Percentiles rank a stretch among this genome's conserved stretches.
Conservation (phyloP, 2,329 filamentous ascomycete species). For the Xylariaceae sp. region DNA sequence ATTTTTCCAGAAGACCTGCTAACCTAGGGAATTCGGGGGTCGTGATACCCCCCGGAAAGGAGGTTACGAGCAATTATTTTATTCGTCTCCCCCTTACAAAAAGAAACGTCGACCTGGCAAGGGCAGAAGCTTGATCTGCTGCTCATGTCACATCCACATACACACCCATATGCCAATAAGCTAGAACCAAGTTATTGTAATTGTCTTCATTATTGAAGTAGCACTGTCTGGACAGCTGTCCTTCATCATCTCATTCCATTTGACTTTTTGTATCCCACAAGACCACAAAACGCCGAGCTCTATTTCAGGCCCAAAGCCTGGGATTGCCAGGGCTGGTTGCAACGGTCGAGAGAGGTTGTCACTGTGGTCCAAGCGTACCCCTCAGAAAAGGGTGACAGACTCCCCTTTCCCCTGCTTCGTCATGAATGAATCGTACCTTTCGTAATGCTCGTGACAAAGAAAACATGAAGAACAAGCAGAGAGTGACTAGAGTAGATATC, state of each 20-base stretch:
- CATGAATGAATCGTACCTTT: conserved; percentile 21
- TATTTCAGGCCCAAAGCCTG: conserved; percentile 24
- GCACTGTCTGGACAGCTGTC: conserved; percentile 10
- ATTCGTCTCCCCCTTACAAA: no score
- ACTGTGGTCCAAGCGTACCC: conserved; percentile 24
- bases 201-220: no score
- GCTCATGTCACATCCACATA: no score
- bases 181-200: conserved; percentile 6
- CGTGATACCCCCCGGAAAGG: no score
- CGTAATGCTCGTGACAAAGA: conserved; percentile 21
- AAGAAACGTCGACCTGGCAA: no score
- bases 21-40: no score
- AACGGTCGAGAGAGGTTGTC: conserved; percentile 25
- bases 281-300: conserved; percentile 25
- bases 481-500: conserved; percentile 3
- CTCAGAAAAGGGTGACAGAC: neutral
- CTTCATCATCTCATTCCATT: conserved; percentile 22
- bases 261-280: conserved; percentile 17
- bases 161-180: no score
- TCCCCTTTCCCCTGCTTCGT: conserved; percentile 6
- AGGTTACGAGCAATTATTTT: no score
- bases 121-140: no score
- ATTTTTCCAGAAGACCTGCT: no score
- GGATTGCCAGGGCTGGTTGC: conserved; percentile 19
- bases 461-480: conserved; percentile 12